phyloP scores from a whole-genome alignment of 108 stramenopile species.

The Stephanodiscus triporus region DNA sequence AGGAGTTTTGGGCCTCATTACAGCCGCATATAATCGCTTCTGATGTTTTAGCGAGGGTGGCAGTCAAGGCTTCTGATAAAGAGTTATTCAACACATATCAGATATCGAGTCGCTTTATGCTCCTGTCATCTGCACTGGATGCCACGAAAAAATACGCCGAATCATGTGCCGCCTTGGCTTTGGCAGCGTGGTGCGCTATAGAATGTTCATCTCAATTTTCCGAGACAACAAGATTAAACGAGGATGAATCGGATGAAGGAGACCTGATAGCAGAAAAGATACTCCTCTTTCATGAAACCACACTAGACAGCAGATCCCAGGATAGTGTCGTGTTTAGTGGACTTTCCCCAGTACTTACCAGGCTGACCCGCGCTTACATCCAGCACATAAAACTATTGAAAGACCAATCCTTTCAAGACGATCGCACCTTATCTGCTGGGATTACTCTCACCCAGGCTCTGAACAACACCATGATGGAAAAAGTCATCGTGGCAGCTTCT shows the following conservation, averaged over 20 bases:
- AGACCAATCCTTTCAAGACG: background rate
- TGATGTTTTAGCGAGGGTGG: conserved; percentile 33
- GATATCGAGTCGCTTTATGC: conserved; percentile 37
- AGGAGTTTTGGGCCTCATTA: conserved; percentile 32
- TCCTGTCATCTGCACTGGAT: conserved; percentile 32
- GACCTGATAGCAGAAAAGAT: conserved; percentile 20
- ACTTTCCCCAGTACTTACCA: conserved; percentile 24
- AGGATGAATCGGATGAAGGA: conserved; percentile 5
- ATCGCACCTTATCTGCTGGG: background rate
- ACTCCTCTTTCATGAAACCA: conserved; percentile 34
- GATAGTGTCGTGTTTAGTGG: background rate
- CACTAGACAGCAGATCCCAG: conserved; percentile 12
- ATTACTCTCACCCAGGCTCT: background rate
- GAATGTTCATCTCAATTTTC: conserved; percentile 8
- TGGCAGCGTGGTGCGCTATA: conserved; percentile 28
- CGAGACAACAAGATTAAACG: background rate
- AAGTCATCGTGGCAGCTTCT: conserved; percentile 13
- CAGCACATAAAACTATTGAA: background rate
- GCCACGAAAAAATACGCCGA: conserved; percentile 22
- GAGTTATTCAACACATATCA: conserved; percentile 43
- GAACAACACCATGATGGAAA: conserved; percentile 27
- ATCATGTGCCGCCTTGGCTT: conserved; percentile 26
- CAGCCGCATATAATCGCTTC: conserved; percentile 31
- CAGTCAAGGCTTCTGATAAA: conserved; percentile 20
- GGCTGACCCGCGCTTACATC: conserved; percentile 32